Evolutionary conservation across 495 filamentous ascomycete species (phyloP).

Genomic region (Hyaloscypha finlandica): DNA sequence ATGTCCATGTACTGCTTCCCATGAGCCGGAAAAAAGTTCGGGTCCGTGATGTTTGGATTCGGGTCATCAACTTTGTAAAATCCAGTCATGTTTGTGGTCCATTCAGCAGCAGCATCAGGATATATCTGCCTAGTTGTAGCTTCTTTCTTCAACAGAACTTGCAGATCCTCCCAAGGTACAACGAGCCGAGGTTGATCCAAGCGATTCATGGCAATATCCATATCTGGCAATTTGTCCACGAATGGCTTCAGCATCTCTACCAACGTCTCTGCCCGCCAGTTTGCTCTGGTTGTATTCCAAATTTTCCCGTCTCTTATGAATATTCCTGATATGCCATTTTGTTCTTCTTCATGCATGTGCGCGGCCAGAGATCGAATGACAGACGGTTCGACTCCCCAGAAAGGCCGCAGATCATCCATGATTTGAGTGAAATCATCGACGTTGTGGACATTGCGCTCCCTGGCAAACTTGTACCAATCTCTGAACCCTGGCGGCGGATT

Average conservation of each 20-base stretch:
- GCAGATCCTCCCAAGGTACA: conserved; percentile 66
- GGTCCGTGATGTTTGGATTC: conserved; percentile 17
- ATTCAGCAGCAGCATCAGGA: conserved; percentile 20
- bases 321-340: conserved; percentile 31
- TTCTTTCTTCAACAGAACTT: conserved; percentile 34
- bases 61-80: conserved; percentile 21
- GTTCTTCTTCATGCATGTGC: conserved; percentile 44
- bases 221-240: conserved; percentile 66
- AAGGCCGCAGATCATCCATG: conserved; percentile 68
- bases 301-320: conserved; percentile 28
- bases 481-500: conserved; percentile 74
- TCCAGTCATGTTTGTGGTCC: conserved; percentile 29
- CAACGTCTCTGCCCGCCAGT: conserved; percentile 54
- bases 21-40: conserved; percentile 21
- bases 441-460: conserved; percentile 56
- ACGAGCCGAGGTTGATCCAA: conserved; percentile 70
- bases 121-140: conserved; percentile 19
- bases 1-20: conserved; percentile 45
- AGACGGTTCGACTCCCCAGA: conserved; percentile 63
- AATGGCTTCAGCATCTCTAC: conserved; percentile 51
- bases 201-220: conserved; percentile 71
- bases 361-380: conserved; percentile 55
- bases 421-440: conserved; percentile 75
- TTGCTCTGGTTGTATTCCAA: conserved; percentile 50
- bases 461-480: conserved; percentile 67